phyloP scores from a whole-genome alignment of 1,284 basidiomycete species.

The Sporisorium exsertum region DNA sequence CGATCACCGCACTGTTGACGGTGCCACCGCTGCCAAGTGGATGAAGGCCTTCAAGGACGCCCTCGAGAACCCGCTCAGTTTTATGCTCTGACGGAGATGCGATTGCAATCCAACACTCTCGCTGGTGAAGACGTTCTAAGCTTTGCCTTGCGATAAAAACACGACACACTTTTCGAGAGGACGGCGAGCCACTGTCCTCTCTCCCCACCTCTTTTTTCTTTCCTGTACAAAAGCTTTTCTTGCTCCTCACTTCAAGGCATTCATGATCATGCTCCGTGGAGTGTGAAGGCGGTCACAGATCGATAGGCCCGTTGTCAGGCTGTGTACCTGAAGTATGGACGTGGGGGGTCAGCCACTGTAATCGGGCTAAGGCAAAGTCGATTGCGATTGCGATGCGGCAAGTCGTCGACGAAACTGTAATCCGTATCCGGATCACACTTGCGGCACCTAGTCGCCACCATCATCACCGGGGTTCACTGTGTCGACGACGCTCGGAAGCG shows the following conservation, averaged over 20 bases:
- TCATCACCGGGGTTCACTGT: neutral
- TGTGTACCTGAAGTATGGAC: neutral
- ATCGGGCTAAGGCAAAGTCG: neutral
- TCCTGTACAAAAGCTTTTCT: constrained; percentile 18
- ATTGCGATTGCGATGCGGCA: constrained; percentile 3
- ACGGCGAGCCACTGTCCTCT: neutral
- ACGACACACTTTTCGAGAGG: neutral
- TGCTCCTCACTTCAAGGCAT: constrained; percentile 19
- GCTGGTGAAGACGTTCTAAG: neutral
- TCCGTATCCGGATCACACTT: constrained; percentile 25
- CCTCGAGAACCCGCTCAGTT: constrained; percentile 87
- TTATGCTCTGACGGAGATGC: constrained; percentile 53
- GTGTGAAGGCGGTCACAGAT: neutral
- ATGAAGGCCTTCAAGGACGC: constrained; percentile 94
- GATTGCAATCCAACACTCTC: neutral
- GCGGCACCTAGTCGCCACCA: constrained; percentile 7
- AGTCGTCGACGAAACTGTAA: neutral
- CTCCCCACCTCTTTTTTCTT: constrained; percentile 1
- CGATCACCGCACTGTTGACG: constrained; percentile 81
- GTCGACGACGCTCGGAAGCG: neutral
- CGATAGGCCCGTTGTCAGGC: neutral
- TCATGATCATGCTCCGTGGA: neutral
- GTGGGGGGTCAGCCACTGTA: neutral
- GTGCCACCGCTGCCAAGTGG: constrained; percentile 73
- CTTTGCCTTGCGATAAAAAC: neutral